Evolutionary conservation across 495 filamentous ascomycete genomes (phyloP).

Genomic region (Xylaria venustula): DNA sequence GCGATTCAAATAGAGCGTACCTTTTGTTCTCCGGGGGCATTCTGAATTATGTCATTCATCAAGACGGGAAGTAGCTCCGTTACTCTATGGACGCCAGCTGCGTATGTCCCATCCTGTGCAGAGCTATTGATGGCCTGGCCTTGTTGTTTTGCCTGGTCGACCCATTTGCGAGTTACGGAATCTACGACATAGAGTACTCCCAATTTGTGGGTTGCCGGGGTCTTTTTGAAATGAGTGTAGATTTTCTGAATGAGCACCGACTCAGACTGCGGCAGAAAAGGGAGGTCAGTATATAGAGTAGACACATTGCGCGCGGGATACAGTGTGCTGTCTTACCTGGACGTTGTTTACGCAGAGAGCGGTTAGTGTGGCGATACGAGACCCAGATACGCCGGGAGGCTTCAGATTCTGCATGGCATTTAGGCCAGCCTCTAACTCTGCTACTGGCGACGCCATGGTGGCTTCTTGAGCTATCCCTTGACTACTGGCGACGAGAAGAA

Average conservation of each 20-base stretch:
- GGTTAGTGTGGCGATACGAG: constrained; percentile 84
- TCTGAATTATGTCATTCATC: constrained; percentile 93
- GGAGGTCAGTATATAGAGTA: too few species aligned
- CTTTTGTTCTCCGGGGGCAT: constrained; percentile 94
- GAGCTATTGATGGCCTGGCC: constrained; percentile 75
- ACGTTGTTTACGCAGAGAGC: constrained; percentile 83
- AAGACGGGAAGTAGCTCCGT: constrained; percentile 87
- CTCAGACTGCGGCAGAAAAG: constrained; percentile 74
- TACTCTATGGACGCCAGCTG: constrained; percentile 94
- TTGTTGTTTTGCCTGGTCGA: constrained; percentile 86
- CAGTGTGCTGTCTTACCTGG: constrained; percentile 67
- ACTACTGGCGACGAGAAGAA: constrained; percentile 17
- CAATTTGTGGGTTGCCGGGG: constrained; percentile 92
- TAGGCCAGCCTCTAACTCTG: constrained; percentile 84
- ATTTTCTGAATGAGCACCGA: constrained; percentile 93
- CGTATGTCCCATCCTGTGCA: constrained; percentile 86
- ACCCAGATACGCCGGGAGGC: constrained; percentile 88
- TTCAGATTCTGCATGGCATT: constrained; percentile 90
- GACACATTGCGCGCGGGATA: constrained; percentile 13
- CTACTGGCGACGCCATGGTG: constrained; percentile 78
- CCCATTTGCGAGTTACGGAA: constrained; percentile 97
- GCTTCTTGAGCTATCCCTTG: constrained; percentile 23
- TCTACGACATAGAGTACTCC: constrained; percentile 99
- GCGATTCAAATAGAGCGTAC: constrained; percentile 62
- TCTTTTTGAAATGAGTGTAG: constrained; percentile 95